Evolutionary conservation across 2,329 filamentous ascomycete genomes (phyloP), one percentile per base, ranked within the genome.

Genomic region (Colletotrichum sp.): DNA sequence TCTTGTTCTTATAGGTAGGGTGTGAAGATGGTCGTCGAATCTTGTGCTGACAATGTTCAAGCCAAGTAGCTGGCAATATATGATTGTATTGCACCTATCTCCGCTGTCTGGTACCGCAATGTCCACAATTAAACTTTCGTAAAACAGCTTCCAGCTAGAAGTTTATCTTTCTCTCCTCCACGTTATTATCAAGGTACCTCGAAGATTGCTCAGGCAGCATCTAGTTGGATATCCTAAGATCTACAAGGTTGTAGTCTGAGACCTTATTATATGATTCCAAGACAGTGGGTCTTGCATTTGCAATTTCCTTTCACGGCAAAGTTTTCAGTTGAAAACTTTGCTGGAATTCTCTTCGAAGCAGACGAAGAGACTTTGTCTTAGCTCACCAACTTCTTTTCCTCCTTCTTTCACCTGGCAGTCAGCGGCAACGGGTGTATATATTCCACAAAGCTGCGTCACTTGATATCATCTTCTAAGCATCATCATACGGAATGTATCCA

Each of bases 401-500:
- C 39, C 39, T n/a, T 18, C 36, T 9, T 49, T 12, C 0, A 49
- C 39, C 9, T n/a, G 36, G 16, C 5, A 44, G 36, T 44, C 36
- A 18, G 16, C 36, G 8, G 36, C 36, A 44, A 44, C 16, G 8
- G 16, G 16, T 44, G 16, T 9, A 39, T 18, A 18, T 9, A 3
- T 44, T 10, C 16, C 1, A 6, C 0, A 44, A 39, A 44, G 16
- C 36, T 44, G 36, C 36, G 0, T 44, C 16, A 44, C 9, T 49
- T 49, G 1, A 0, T 49, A n/a, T n/a, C 0, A 49, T n/a, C 39
- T 49, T 0, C 39, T 2, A 12, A 44, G 9, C 5, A 49, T 49
- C 9, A n/a, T 49, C 3, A 0, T 6, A 12, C 39, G 9, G 5
- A 44, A 44, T 12, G 5, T 0, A 12, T n/a, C 18, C 0, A n/a